Evolutionary conservation across 2,329 filamentous ascomycete genomes (phyloP).

Genomic region (Drechslerella coelobrocha): DNA sequence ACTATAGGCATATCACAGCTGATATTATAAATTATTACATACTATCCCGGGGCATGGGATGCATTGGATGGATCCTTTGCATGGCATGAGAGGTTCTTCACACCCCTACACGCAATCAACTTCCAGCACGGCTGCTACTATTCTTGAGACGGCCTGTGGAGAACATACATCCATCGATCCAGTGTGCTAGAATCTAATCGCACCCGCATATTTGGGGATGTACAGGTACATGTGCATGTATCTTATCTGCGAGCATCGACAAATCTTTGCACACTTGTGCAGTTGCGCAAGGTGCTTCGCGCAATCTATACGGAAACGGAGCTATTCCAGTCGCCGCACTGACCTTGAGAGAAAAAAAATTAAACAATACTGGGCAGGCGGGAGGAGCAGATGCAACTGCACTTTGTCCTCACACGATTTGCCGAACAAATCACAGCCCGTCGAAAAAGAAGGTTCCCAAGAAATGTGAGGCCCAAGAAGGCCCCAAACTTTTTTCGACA

Average conservation of each 20-base stretch:
- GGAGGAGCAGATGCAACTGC: constrained; percentile 1
- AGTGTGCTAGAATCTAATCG: constrained; percentile 3
- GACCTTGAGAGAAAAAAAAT: constrained; percentile 43
- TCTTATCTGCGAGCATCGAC: background rate
- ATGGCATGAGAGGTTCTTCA: background rate
- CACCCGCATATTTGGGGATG: background rate
- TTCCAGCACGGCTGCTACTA: constrained; percentile 6
- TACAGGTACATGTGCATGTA: constrained; percentile 37
- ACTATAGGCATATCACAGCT: constrained; percentile 1
- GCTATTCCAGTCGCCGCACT: constrained; percentile 46
- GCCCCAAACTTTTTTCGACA: constrained; percentile 17
- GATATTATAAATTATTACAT: constrained; percentile 6
- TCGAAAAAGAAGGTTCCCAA: background rate
- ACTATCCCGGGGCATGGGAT: constrained; percentile 6
- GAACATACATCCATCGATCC: constrained; percentile 14
- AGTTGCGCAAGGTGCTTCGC: constrained; percentile 30
- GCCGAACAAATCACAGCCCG: constrained; percentile 5
- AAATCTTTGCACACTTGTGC: constrained; percentile 6
- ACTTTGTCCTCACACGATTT: constrained; percentile 30
- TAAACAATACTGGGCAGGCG: constrained; percentile 7
- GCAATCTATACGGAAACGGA: constrained; percentile 31
- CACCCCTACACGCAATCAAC: constrained; percentile 41
- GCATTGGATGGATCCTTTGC: constrained; percentile 4
- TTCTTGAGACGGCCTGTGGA: constrained; percentile 24
- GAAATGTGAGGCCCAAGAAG: background rate